phyloP scores from a whole-genome alignment of 768 basidiomycete species.

The Arthromyces matolae region DNA sequence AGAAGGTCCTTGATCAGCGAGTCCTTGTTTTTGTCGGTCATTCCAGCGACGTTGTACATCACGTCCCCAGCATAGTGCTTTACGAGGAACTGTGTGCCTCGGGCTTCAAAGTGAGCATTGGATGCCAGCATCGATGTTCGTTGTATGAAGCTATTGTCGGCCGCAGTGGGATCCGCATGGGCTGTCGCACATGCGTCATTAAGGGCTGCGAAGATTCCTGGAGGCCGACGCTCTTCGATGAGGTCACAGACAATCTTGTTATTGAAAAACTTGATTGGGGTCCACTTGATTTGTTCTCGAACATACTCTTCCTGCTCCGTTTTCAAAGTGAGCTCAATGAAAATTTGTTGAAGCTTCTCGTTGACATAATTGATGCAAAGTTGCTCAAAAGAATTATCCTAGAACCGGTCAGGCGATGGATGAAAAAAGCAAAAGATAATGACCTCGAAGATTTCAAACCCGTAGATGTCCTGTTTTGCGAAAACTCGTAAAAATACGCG shows the following conservation, averaged over 20 bases:
- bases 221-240: constrained; percentile 94
- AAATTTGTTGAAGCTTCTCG: constrained; percentile 99
- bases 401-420: constrained; percentile 9
- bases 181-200: constrained; percentile 99
- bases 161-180: constrained; percentile 93
- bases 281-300: constrained; percentile 98
- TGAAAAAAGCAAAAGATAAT: background rate
- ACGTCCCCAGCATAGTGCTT: constrained; percentile 98
- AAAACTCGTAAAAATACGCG: too few species aligned
- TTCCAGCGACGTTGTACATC: constrained; percentile 94
- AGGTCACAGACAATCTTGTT: constrained; percentile 98
- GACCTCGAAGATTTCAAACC: constrained; percentile 97
- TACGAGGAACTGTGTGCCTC: constrained; percentile 91
- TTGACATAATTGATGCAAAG: constrained; percentile 99
- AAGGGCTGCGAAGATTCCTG: constrained; percentile 95
- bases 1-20: constrained; percentile 91
- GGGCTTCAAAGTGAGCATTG: constrained; percentile 92
- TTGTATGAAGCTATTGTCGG: constrained; percentile 96
- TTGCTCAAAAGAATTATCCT: constrained; percentile 96
- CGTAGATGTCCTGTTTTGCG: constrained; percentile 98
- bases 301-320: constrained; percentile 99
- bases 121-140: constrained; percentile 75
- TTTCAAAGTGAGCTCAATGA: constrained; percentile 97
- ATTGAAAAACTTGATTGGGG: constrained; percentile 98
- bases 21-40: constrained; percentile 99